Evolutionary conservation across 805 yeast species (phyloP).

Genomic region (Wickerhamomyces mucosus): DNA sequence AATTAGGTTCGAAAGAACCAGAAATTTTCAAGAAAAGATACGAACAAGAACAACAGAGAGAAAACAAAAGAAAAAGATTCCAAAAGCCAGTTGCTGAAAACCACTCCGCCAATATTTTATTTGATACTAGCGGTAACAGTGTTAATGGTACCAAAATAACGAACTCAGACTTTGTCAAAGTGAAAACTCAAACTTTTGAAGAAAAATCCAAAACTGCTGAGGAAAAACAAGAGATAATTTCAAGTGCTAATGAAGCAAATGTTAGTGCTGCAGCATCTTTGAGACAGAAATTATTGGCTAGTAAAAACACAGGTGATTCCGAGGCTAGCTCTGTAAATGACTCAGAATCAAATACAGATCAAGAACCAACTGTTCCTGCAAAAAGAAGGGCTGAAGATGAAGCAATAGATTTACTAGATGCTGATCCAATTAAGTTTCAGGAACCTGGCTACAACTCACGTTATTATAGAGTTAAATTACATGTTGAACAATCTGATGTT

Average conservation of each 20-base stretch:
- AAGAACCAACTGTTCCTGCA: slow-evolving; percentile 12
- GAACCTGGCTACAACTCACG: slow-evolving; percentile 83
- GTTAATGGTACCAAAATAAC: slow-evolving; percentile 60
- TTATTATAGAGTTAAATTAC: slow-evolving; percentile 72
- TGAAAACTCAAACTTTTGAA: slow-evolving; percentile 46
- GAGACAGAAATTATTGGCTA: slow-evolving; percentile 25
- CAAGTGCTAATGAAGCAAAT: slow-evolving; percentile 27
- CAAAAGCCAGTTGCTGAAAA: slow-evolving; percentile 34
- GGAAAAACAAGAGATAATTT: slow-evolving; percentile 16
- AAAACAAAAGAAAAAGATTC: slow-evolving; percentile 45
- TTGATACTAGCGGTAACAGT: slow-evolving; percentile 63
- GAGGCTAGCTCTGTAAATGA: slow-evolving; percentile 8
- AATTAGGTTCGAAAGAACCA: slow-evolving; percentile 65
- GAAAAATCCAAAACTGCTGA: slow-evolving; percentile 18
- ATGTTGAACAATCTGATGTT: slow-evolving; percentile 43
- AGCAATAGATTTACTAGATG: slow-evolving; percentile 28
- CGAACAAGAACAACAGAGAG: slow-evolving; percentile 60
- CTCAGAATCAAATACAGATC: slow-evolving; percentile 15
- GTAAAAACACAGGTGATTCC: slow-evolving; percentile 10
- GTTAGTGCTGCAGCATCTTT: slow-evolving; percentile 38
- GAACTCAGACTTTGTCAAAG: slow-evolving; percentile 61
- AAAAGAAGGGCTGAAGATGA: slow-evolving; percentile 12
- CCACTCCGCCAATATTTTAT: slow-evolving; percentile 43
- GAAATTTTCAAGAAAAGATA: slow-evolving; percentile 64
- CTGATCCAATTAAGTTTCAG: slow-evolving; percentile 54